Base-by-base conservation (phyloP, 441 rosid species). In the Raphanus hybrid region DNA sequence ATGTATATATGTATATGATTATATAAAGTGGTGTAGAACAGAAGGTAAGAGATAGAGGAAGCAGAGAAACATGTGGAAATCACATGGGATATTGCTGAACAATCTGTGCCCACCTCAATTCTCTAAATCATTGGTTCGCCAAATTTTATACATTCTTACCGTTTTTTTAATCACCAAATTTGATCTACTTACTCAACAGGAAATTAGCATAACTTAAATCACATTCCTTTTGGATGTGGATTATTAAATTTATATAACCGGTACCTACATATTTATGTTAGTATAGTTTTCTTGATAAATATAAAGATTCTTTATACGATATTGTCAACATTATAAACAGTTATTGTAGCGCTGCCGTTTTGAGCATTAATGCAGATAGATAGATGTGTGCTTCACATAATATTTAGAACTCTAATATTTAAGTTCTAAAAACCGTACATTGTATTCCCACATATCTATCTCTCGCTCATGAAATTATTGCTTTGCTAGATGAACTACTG, bases 21-120 rank as follows among this genome's bases (percentile, higher is more conserved):
- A 12, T 52, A 41, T 15, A 64, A 39, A 65, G 69, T 57, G 43
- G 48, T 74, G 72, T 10, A 39, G 70, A 67, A 55, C 69, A 39
- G 71, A 79, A 20, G 34, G 70, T 35, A 54, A 78, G 78, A 67
- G 74, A 79, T 73, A 74, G 14, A 79, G 60, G 26, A 65, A 74
- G 82, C 69, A 80, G 79, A 64, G 73, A 66, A 59, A 67, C 79
- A 75, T 80, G 82, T 75, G 82, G 74, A 75, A 71, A 12, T 65
- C 77, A 80, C 82, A 80, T 80, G 82, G 82, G 54, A 6, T 59
- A 27, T 75, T 75, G 60, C 82, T 75, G 70, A 80, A 68, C 76
- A 61, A 50, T 66, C 76, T 75, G 69, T 71, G 73, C 76, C 73
- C 76, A 74, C 79, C 76, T 79, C 79, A 75, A 45, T 70, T 64